Percentiles rank a stretch among this genome's conserved stretches.
phyloP scores from a whole-genome alignment of 768 basidiomycete species.

The Ephemerocybe angulata region DNA sequence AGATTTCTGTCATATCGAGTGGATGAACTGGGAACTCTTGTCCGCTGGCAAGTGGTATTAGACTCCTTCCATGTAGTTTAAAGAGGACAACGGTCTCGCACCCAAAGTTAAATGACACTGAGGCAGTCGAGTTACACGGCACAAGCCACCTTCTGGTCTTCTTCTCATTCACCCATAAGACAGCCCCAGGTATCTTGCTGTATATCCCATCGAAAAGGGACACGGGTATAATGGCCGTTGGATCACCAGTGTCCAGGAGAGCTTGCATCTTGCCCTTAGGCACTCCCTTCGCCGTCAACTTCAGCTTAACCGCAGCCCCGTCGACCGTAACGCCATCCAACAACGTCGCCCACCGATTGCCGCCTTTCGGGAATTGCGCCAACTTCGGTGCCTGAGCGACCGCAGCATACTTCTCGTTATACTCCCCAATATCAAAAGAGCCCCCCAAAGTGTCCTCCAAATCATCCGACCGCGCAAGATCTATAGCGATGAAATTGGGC shows the following conservation, averaged over 20 bases:
- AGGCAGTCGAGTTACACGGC: constrained; percentile 30
- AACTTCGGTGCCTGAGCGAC: constrained; percentile 29
- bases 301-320: constrained; percentile 20
- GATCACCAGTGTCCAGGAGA: constrained; percentile 28
- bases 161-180: constrained; percentile 16
- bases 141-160: constrained; percentile 33
- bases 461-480: constrained; percentile 34
- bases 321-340: constrained; percentile 35
- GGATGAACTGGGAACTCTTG: constrained; percentile 39
- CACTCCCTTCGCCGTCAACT: constrained; percentile 26
- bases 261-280: constrained; percentile 27
- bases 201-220: constrained; percentile 36
- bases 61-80: constrained; percentile 3
- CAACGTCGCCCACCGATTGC: constrained; percentile 39
- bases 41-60: constrained; percentile 17
- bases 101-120: constrained; percentile 37
- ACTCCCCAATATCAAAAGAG: constrained; percentile 39
- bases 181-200: constrained; percentile 29
- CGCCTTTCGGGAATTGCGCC: constrained; percentile 29
- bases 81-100: constrained; percentile 22
- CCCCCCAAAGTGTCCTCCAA: constrained; percentile 39
- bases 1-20: constrained; percentile 36
- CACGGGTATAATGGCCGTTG: constrained; percentile 32
- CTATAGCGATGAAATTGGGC: constrained; percentile 38
- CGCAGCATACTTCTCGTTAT: constrained; percentile 30